phyloP scores from a whole-genome alignment of 805 yeast genomes.

The Kuraishia molischiana region DNA sequence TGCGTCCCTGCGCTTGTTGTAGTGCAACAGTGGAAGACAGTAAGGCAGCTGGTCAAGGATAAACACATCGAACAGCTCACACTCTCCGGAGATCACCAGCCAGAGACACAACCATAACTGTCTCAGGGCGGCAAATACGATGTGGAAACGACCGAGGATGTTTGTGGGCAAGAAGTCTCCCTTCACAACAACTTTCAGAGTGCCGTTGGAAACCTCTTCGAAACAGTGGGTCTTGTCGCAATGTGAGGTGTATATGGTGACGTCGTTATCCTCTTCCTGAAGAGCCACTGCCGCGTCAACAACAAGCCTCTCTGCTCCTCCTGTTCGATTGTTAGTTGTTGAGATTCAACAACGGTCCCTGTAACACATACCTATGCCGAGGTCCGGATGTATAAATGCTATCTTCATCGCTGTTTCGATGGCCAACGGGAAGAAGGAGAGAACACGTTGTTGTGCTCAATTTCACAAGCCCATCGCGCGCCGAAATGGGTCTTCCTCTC shows the following conservation, averaged over 20 bases:
- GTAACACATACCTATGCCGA: slow-evolving; percentile 68
- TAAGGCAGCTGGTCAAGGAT: slow-evolving; percentile 85
- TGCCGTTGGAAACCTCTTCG: slow-evolving; percentile 66
- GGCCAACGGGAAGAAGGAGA: no score
- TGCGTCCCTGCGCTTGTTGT: slow-evolving; percentile 27
- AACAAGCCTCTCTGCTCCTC: slow-evolving; percentile 95
- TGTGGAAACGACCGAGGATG: slow-evolving; percentile 57
- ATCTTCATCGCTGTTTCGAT: slow-evolving; percentile 40
- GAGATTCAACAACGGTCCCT: no score
- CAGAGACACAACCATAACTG: slow-evolving; percentile 56
- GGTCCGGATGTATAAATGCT: slow-evolving; percentile 90
- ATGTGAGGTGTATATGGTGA: slow-evolving; percentile 78
- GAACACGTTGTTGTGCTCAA: no score
- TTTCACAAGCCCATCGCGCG: no score
- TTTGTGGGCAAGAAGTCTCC: slow-evolving; percentile 83
- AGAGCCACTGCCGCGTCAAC: slow-evolving; percentile 92
- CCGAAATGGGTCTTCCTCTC: no score
- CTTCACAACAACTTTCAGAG: slow-evolving; percentile 53
- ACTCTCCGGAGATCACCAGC: slow-evolving; percentile 37
- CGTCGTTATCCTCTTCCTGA: slow-evolving; percentile 41
- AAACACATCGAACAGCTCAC: slow-evolving; percentile 52
- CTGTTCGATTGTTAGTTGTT: slow-evolving; percentile 7
- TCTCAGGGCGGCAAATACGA: slow-evolving; percentile 74
- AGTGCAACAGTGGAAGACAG: slow-evolving; percentile 62
- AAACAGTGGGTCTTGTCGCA: slow-evolving; percentile 84